Conservation (phyloP, 2,329 filamentous ascomycete species). For the Albophoma yamanashiensis region DNA sequence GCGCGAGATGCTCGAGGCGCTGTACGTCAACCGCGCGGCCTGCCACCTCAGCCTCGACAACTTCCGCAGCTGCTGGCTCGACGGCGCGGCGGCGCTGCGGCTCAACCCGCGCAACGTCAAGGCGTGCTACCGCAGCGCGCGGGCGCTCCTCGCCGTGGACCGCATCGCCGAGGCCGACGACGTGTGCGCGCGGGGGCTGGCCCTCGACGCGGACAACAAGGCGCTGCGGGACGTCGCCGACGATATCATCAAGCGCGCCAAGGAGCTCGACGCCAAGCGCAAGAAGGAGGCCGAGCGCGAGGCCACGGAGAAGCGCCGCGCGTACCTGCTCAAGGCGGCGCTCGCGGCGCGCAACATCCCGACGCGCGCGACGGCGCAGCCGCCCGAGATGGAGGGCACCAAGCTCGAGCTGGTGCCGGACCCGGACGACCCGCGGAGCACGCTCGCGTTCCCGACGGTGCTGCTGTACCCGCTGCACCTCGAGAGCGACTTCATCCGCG, state of each 20-base stretch:
- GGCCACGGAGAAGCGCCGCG: conserved; percentile 44
- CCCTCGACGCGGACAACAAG: conserved; percentile 59
- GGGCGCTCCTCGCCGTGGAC: conserved; percentile 68
- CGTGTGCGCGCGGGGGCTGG: conserved; percentile 62
- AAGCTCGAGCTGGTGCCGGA: conserved; percentile 59
- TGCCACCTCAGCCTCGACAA: conserved; percentile 85
- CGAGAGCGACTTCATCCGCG: conserved; percentile 86
- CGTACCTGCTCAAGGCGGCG: conserved; percentile 52
- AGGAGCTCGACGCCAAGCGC: conserved; percentile 42
- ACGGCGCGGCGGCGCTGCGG: conserved; percentile 70
- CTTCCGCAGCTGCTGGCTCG: conserved; percentile 74
- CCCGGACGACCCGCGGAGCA: conserved; percentile 60
- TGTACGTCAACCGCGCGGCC: conserved; percentile 78
- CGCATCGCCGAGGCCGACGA: conserved; percentile 73
- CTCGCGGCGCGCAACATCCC: conserved; percentile 60
- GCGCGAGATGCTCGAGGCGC: conserved; percentile 57
- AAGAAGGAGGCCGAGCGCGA: conserved; percentile 44
- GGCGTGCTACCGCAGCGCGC: conserved; percentile 77
- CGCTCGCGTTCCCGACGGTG: conserved; percentile 66
- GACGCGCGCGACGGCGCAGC: conserved; percentile 53
- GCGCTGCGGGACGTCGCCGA: conserved; percentile 50
- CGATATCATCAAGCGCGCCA: conserved; percentile 52
- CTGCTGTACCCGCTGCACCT: conserved; percentile 75
- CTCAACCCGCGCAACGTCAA: conserved; percentile 78
- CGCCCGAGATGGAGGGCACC: conserved; percentile 85